Evolutionary conservation across 2,329 filamentous ascomycete species (phyloP).

Genomic region (Xylariaceae sp.): DNA sequence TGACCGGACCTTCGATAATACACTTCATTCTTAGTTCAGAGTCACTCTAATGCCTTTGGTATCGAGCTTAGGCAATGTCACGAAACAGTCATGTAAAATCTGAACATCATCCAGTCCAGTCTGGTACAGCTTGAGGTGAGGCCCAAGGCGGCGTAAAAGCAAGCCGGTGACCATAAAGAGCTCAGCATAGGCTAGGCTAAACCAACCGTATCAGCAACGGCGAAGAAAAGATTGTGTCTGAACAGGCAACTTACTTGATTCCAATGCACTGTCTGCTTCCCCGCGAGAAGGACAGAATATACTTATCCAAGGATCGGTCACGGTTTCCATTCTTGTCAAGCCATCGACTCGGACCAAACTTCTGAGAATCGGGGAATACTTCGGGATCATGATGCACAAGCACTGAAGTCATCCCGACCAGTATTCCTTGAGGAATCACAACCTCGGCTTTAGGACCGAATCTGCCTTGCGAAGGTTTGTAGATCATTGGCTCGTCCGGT

Average conservation of each 20-base stretch:
- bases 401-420: too few relatives aligned
- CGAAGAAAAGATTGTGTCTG: not conserved
- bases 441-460: too few relatives aligned
- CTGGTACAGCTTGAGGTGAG: slow-evolving; percentile 3
- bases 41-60: not conserved
- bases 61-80: not conserved
- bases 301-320: too few relatives aligned
- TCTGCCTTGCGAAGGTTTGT: too few relatives aligned
- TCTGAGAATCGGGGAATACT: too few relatives aligned
- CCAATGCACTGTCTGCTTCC: not conserved
- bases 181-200: slow-evolving; percentile 8
- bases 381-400: too few relatives aligned
- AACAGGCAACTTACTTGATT: not conserved
- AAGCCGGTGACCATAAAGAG: slow-evolving; percentile 9
- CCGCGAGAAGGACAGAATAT: not conserved
- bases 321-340: too few relatives aligned
- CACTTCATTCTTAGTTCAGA: too few relatives aligned
- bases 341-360: too few relatives aligned
- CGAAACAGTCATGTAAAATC: slow-evolving; percentile 1
- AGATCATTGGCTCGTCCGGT: slow-evolving; percentile 6
- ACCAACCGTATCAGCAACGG: not conserved
- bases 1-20: too few relatives aligned
- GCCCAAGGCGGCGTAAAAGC: slow-evolving; percentile 4
- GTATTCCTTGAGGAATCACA: too few relatives aligned
- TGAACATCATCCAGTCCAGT: slow-evolving; percentile 8